These are phyloP conservation scores for Diacronema lutheri DNA, from an alignment of 78 protist species.

Conservation along the genomic window DNA sequence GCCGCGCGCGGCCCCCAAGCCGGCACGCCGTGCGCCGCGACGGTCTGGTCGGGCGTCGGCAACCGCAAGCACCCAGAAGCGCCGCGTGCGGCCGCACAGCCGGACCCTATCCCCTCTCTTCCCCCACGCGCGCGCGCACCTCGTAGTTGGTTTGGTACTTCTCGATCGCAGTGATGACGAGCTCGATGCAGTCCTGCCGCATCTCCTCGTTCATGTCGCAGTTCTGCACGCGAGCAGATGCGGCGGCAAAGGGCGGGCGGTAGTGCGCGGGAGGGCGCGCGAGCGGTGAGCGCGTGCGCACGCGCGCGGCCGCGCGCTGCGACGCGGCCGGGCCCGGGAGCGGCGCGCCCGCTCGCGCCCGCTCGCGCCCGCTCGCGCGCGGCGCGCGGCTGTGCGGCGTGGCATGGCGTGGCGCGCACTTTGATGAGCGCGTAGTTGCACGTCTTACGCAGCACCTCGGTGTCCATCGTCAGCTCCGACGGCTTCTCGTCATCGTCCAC, in stretches of 20 bases:
- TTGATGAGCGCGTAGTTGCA: background rate
- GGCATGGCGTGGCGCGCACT: background rate
- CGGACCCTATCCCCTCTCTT: too few species aligned
- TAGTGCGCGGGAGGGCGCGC: too few species aligned
- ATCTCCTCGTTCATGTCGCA: conserved; percentile 24
- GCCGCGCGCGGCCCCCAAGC: too few species aligned
- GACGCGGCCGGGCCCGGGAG: too few species aligned
- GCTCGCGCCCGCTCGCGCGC: background rate
- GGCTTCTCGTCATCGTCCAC: background rate
- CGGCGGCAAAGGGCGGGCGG: background rate
- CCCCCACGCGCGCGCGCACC: background rate
- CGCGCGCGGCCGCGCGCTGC: background rate
- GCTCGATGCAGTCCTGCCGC: background rate
- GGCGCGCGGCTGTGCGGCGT: background rate
- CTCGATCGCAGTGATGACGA: background rate
- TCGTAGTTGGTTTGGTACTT: background rate
- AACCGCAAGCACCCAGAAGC: too few species aligned
- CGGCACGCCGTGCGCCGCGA: too few species aligned
- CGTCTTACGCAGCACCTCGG: background rate
- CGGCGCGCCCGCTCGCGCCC: background rate
- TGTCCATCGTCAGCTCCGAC: background rate
- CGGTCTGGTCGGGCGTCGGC: too few species aligned
- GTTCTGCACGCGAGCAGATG: background rate
- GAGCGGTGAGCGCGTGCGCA: too few species aligned
- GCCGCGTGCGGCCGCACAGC: too few species aligned